phyloP scores from a whole-genome alignment of 2,329 filamentous ascomycete genomes.

The Aspergillus intermedius region DNA sequence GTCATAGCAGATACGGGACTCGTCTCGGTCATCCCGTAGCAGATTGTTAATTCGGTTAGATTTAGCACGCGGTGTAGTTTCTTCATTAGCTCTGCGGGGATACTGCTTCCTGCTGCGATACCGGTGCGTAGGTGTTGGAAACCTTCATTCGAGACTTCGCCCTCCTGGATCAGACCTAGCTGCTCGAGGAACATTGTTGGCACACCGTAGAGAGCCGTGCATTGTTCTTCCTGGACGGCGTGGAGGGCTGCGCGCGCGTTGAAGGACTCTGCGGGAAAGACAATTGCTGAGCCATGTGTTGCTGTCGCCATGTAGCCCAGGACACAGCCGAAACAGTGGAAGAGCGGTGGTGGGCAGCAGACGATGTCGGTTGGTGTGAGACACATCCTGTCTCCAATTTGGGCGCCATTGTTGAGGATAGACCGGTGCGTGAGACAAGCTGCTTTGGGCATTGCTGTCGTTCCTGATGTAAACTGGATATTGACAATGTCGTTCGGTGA shows the following conservation, averaged over 20 bases:
- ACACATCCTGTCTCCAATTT: conserved; percentile 80
- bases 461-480: conserved; percentile 97
- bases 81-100: conserved; percentile 67
- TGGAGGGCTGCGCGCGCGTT: conserved; percentile 66
- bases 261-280: conserved; percentile 84
- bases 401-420: conserved; percentile 87
- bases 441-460: conserved; percentile 83
- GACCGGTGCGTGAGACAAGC: conserved; percentile 77
- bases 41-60: conserved; percentile 77
- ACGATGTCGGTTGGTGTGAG: conserved; percentile 65
- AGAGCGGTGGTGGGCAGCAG: conserved; percentile 54
- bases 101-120: conserved; percentile 80
- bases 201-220: conserved; percentile 75
- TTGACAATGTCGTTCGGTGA: conserved; percentile 72
- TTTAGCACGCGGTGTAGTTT: conserved; percentile 66
- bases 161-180: conserved; percentile 64
- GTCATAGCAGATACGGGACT: conserved; percentile 70
- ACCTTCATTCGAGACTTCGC: conserved; percentile 43
- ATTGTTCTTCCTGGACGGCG: conserved; percentile 56
- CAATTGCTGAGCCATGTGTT: conserved; percentile 69
- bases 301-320: conserved; percentile 95
- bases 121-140: conserved; percentile 72
- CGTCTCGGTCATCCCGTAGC: conserved; percentile 96
- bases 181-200: conserved; percentile 92
- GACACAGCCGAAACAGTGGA: conserved; percentile 78